Conservation (phyloP, 2,329 filamentous ascomycete genomes). For the Colletotrichum godetiae region DNA sequence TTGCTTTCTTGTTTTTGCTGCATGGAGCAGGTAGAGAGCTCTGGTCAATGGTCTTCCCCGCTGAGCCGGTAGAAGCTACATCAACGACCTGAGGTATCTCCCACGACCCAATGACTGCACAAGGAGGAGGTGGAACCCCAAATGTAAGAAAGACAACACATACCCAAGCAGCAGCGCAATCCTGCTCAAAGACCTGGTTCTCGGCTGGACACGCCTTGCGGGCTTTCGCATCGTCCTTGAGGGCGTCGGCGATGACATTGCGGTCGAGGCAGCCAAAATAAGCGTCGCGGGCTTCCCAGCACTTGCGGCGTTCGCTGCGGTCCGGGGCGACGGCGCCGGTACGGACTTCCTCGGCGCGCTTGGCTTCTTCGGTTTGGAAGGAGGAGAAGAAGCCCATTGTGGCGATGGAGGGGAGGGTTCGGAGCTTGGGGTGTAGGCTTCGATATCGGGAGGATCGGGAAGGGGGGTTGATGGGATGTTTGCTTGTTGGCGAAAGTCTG, state of each 20-base stretch:
- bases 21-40: too few species aligned
- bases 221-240: constrained; percentile 55
- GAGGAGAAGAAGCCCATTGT: constrained; percentile 62
- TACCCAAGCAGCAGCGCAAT: constrained; percentile 93
- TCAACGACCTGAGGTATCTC: too few species aligned
- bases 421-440: constrained; percentile 3
- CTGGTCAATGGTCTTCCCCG: neutral
- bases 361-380: constrained; percentile 52
- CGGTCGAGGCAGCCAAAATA: constrained; percentile 92
- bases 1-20: neutral
- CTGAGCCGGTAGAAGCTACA: neutral
- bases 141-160: constrained; percentile 47
- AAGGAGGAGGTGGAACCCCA: constrained; percentile 4
- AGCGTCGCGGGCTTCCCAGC: constrained; percentile 89
- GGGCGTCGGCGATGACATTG: constrained; percentile 80
- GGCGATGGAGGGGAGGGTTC: neutral
- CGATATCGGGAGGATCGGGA: neutral
- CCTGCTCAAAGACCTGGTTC: constrained; percentile 76
- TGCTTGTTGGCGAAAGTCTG: too few species aligned
- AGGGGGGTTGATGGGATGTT: neutral
- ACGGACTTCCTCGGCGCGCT: constrained; percentile 66
- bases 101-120: neutral
- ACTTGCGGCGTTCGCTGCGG: constrained; percentile 81
- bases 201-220: constrained; percentile 53
- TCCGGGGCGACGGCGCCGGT: constrained; percentile 79